Conservation (phyloP, 805 yeast species). For the Schizosaccharomyces japonicus region DNA sequence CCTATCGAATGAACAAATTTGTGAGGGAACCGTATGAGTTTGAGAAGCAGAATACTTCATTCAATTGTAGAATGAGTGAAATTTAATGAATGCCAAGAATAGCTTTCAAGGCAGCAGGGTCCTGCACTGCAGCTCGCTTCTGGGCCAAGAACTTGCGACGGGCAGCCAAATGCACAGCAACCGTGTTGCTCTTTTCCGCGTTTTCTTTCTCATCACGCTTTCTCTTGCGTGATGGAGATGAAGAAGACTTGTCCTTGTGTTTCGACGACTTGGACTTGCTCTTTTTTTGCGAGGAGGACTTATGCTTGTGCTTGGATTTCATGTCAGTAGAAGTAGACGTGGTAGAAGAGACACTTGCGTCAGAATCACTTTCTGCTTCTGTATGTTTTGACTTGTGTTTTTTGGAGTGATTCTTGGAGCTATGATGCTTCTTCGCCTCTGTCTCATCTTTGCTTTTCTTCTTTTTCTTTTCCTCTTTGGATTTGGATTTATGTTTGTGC, state of each 20-base stretch:
- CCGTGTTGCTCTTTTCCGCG: constrained; percentile 10
- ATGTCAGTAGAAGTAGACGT: too few relatives aligned
- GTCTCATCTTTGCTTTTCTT: constrained; percentile 9
- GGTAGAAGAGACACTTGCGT: too few relatives aligned
- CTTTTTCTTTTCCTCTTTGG: not conserved
- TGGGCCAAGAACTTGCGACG: constrained; percentile 75
- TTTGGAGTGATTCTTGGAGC: not conserved
- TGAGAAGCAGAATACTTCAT: too few relatives aligned
- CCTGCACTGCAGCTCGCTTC: constrained; percentile 78
- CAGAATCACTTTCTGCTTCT: not conserved
- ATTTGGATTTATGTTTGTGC: not conserved
- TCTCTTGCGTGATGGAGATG: not conserved
- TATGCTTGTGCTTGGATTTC: not conserved
- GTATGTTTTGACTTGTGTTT: not conserved
- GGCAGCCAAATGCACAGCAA: constrained; percentile 5
- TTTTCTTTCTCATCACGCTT: not conserved
- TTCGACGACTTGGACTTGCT: not conserved
- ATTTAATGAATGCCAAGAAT: too few relatives aligned
- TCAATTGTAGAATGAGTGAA: too few relatives aligned
- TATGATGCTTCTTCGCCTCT: not conserved
- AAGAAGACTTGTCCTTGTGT: not conserved
- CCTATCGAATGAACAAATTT: too few relatives aligned
- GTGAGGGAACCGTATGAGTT: too few relatives aligned
- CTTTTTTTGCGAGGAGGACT: not conserved
- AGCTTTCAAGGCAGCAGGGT: constrained; percentile 68